These are phyloP conservation scores for Cladorrhinum sp. DNA, from an alignment of 2,329 filamentous ascomycete species.

Conservation along the genomic window DNA sequence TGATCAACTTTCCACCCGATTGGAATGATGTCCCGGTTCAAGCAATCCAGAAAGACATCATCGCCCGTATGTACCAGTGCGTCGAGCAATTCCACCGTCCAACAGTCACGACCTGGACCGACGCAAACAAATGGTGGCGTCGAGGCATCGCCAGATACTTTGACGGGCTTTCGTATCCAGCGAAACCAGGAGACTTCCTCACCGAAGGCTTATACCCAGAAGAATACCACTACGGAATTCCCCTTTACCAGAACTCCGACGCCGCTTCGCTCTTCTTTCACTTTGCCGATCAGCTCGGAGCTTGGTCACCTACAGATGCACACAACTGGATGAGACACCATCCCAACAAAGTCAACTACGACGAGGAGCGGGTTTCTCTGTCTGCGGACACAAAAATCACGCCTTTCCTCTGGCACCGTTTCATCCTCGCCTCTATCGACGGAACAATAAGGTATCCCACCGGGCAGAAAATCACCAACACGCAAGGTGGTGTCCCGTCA, in stretches of 20 bases:
- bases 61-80: conserved; percentile 5
- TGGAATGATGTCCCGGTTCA: neutral
- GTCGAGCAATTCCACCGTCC: conserved; percentile 3
- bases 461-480: conserved; percentile 7
- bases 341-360: conserved; percentile 4
- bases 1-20: conserved; percentile 1
- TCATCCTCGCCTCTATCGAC: conserved; percentile 10
- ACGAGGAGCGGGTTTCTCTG: neutral
- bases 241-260: neutral
- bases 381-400: neutral
- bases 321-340: conserved; percentile 5
- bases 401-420: neutral
- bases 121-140: conserved; percentile 3
- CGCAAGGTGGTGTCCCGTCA: neutral
- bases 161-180: neutral
- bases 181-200: neutral
- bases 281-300: neutral
- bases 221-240: conserved; percentile 1
- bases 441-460: conserved; percentile 5
- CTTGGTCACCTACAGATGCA: neutral
- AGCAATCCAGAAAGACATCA: conserved; percentile 5
- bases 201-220: neutral
- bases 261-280: conserved; percentile 4
- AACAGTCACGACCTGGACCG: conserved; percentile 4
- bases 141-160: conserved; percentile 3